These are phyloP conservation scores for Podospora pseudoanserina DNA, from an alignment of 495 filamentous ascomycete genomes.

Conservation along the genomic window DNA sequence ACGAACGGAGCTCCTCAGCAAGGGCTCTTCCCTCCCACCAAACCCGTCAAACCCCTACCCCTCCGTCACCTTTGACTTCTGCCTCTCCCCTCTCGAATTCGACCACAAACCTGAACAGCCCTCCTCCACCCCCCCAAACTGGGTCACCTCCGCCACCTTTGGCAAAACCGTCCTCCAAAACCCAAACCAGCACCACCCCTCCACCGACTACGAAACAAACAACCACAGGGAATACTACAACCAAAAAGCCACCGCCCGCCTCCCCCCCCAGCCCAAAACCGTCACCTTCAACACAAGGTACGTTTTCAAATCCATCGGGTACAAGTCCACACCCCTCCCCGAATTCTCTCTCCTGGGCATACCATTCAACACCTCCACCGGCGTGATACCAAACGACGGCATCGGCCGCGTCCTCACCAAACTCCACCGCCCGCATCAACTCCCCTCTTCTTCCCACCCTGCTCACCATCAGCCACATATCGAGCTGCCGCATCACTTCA, in stretches of 20 bases:
- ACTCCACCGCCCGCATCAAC: neutral
- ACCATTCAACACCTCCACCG: conserved; percentile 66
- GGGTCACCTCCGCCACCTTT: conserved; percentile 12
- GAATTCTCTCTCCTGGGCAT: conserved; percentile 75
- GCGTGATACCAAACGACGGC: conserved; percentile 82
- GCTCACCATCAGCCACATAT: neutral
- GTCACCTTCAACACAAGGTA: conserved; percentile 35
- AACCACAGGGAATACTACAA: conserved; percentile 45
- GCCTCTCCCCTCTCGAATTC: conserved; percentile 54
- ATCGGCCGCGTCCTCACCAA: conserved; percentile 59
- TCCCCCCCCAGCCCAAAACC: conserved; percentile 38
- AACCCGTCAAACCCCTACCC: conserved; percentile 19
- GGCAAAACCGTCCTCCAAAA: neutral
- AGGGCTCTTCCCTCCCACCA: conserved; percentile 50
- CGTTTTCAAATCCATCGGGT: conserved; percentile 89
- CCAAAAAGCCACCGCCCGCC: conserved; percentile 49
- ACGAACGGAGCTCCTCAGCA: conserved; percentile 72
- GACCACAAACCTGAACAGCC: conserved; percentile 73
- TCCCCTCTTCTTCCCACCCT: neutral
- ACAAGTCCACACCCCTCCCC: conserved; percentile 72
- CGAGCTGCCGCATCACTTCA: conserved; percentile 42
- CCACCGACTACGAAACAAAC: conserved; percentile 66
- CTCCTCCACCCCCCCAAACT: conserved; percentile 44
- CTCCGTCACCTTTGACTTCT: conserved; percentile 17
- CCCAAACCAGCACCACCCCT: conserved; percentile 42